Evolutionary conservation across 805 yeast genomes (phyloP).

Genomic region (Lachancea sp.): DNA sequence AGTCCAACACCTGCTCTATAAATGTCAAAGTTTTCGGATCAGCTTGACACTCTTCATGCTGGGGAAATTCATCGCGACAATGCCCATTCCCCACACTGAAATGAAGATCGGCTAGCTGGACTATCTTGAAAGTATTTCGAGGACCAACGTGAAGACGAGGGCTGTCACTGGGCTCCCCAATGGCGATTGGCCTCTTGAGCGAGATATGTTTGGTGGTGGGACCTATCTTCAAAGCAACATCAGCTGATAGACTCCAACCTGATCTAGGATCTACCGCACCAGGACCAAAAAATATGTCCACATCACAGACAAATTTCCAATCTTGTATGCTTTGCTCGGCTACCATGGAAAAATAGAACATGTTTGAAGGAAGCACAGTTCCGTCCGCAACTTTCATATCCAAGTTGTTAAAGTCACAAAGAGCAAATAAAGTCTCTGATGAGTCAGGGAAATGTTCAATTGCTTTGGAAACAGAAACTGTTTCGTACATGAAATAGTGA

Average conservation of each 20-base stretch:
- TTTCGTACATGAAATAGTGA: conserved; percentile 20
- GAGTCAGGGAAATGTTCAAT: not conserved
- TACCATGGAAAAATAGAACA: not conserved
- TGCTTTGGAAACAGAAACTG: not conserved
- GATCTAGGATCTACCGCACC: conserved; percentile 75
- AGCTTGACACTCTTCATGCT: conserved; percentile 57
- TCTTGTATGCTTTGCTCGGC: not conserved
- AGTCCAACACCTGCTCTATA: conserved; percentile 54
- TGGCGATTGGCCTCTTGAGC: conserved; percentile 8
- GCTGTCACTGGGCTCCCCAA: conserved; percentile 2
- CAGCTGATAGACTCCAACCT: conserved; percentile 45
- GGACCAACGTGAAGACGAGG: conserved; percentile 35
- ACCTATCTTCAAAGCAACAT: not conserved
- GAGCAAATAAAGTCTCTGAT: not conserved
- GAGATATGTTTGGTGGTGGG: conserved; percentile 10
- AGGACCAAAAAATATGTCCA: conserved; percentile 66
- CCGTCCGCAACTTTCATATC: too few species aligned
- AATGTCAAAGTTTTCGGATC: conserved; percentile 66
- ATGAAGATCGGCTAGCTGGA: conserved; percentile 90
- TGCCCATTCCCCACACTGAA: conserved; percentile 76
- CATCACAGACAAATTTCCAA: conserved; percentile 39
- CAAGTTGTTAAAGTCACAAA: not conserved
- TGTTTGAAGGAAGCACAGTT: too few species aligned
- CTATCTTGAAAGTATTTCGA: conserved; percentile 59
- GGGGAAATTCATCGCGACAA: conserved; percentile 71